Evolutionary conservation across 306 rosid genomes (phyloP).

Genomic region (Comarum palustre): DNA sequence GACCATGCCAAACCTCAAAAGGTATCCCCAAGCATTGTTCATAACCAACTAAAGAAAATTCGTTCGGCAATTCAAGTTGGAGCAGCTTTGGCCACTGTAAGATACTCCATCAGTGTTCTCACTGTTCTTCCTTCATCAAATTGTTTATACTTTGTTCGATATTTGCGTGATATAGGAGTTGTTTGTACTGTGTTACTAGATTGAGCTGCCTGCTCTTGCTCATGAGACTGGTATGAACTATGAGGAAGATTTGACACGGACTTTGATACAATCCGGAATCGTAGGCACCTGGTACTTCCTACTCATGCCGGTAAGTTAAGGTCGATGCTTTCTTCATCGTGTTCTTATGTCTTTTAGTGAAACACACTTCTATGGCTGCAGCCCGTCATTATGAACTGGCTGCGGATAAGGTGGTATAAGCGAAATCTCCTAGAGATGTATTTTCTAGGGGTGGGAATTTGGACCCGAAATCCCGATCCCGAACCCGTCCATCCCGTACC

Average conservation of each 20-base stretch:
- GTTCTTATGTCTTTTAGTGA: neutral
- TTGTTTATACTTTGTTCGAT: neutral
- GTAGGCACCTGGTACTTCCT: constrained; percentile 64
- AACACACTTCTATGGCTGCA: constrained; percentile 33
- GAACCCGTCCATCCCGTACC: no score
- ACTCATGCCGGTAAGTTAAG: constrained; percentile 56
- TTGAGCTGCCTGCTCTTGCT: constrained; percentile 68
- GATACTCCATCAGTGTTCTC: constrained; percentile 2
- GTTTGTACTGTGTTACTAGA: constrained; percentile 23
- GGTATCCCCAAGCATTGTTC: constrained; percentile 36
- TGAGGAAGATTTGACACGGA: constrained; percentile 44
- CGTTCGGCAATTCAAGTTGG: constrained; percentile 63
- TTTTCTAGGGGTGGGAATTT: no score
- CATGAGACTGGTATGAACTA: constrained; percentile 64
- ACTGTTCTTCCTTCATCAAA: neutral
- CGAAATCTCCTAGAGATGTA: constrained; percentile 76
- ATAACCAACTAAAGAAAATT: constrained; percentile 43
- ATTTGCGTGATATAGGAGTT: neutral
- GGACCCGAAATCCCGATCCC: no score
- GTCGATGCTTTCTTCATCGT: neutral
- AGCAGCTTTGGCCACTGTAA: constrained; percentile 65
- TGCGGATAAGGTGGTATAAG: constrained; percentile 80
- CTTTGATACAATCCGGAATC: constrained; percentile 56
- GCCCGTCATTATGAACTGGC: constrained; percentile 86
- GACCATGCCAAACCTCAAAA: constrained; percentile 14